These are phyloP conservation scores for Apiospora koreana DNA, from an alignment of 2,329 filamentous ascomycete species.

Conservation along the genomic window DNA sequence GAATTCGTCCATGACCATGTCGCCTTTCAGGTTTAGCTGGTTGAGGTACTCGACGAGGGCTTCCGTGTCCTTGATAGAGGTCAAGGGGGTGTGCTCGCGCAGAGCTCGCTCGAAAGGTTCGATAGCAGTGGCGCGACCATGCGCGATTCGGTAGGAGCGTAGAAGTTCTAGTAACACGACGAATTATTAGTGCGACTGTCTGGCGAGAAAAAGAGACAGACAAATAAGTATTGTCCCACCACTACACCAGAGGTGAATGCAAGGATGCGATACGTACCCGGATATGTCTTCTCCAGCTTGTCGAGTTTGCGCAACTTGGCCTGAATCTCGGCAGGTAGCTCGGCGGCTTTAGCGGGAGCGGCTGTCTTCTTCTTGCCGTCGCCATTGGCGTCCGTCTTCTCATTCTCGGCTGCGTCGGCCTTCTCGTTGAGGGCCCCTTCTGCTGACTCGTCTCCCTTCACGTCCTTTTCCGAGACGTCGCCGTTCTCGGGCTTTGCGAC, in stretches of 20 bases:
- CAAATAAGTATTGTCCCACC: not conserved
- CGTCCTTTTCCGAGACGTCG: conserved; percentile 36
- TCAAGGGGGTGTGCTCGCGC: conserved; percentile 88
- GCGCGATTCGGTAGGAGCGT: conserved; percentile 88
- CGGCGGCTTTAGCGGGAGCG: conserved; percentile 36
- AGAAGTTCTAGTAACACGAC: conserved; percentile 65
- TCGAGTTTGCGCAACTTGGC: conserved; percentile 82
- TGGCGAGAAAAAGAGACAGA: not conserved
- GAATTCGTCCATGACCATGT: conserved; percentile 93
- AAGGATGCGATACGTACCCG: conserved; percentile 55
- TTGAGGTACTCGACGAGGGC: conserved; percentile 88
- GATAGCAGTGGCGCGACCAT: conserved; percentile 81
- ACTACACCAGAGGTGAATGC: not conserved
- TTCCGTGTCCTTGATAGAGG: conserved; percentile 82
- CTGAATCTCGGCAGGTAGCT: conserved; percentile 73
- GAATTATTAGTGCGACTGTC: not conserved
- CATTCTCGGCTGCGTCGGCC: conserved; percentile 12
- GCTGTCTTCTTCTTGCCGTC: conserved; percentile 20
- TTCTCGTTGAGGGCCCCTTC: conserved; percentile 24
- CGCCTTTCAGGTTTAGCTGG: conserved; percentile 80
- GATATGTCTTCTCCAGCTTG: conserved; percentile 84
- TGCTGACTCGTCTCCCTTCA: conserved; percentile 21
- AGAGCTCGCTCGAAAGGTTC: conserved; percentile 91
- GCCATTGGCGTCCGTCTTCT: conserved; percentile 11
- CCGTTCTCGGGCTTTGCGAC: conserved; percentile 44